Base-by-base conservation (phyloP, 371 early-diverging fungal species). In the Rhizopus microsporus region DNA sequence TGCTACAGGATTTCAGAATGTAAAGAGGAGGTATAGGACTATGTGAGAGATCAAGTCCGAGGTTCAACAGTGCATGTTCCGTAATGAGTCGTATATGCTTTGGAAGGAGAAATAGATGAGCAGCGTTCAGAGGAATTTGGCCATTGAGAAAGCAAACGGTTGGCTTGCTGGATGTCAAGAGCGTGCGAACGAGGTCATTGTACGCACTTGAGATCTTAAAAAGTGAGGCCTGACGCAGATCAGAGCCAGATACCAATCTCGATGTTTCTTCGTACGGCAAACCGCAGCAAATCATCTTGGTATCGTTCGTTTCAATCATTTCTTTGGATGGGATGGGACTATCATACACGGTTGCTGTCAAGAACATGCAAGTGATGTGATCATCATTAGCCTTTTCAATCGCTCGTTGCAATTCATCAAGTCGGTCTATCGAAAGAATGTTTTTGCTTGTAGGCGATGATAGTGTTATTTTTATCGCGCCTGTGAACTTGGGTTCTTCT, bases 71-170 rank as follows among this genome's bases (percentile, higher is more conserved):
- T 0, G 76, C 60, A 50, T 78, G 63, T 51, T 84, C 85, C 1
- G 81, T 82, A 30, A 78, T 71, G 9, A 82, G 72, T 5, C 81
- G 77, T 23, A 72, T 63, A 4, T 62, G 67, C 7, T 64, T 67
- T 5, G 69, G 62, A 37, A 68, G 68, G 33, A 82, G 50, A 9
- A 60, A 58, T 4, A 78, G 54, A 48, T 77, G 78, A 3, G 72
- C 70, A 7, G 80, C 67, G 29, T 77, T 66, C 0, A 66, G 35
- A 1, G 81, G 75, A 5, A 82, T 67, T 8, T 68, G 61, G 3
- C 82, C 85, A 50, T 82, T 78, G 0, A 72, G 59, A 8, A 80
- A 65, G 0, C 56, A 51, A 1, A 82, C 69, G 9, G 64, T 62
- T 0, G 75, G 69, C 32, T 79, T 80, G 2, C 59, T 34, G 0